Base-by-base conservation (phyloP, 345 rosid genomes). In the Litchi chinensis region DNA sequence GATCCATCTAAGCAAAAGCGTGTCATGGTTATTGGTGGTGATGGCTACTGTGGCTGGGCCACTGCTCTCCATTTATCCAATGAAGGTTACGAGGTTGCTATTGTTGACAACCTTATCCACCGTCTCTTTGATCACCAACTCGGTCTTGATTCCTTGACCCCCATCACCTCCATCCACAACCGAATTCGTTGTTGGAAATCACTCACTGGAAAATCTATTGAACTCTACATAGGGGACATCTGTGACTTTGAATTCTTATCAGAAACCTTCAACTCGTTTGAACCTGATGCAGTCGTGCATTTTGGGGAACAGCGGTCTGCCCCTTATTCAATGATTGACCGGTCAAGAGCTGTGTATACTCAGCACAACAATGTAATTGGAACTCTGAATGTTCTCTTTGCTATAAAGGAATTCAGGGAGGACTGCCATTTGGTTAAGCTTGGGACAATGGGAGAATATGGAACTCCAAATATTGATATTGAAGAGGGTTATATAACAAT, bases 11-110 rank as follows among this genome's bases (percentile, higher is more conserved):
- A 85, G 88, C 78, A 82, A 13, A 83, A 86, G 71, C 89, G 93
- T 65, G 97, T 96, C 76, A 90, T 96, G 99, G 90, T 96, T 80
- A 91, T 96, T 46, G 99, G 99, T 62, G 99, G 99, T 78, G 98
- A 96, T 80, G 99, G 99, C 46, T 96, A 96, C 76, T 96, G 99
- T 52, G 98, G 99, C 60, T 93, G 97, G 99, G 98, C 99, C 46
- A 96, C 98, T 54, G 98, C 98, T 22, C 97, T 96, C 44, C 98
- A 96, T 83, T 83, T 93, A 50, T 96, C 98, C 74, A 90, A 87
- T 67, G 92, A 87, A 86, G 95, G 93, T 63, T 93, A 93, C 52
- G 86, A 93, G 76, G 97, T 96, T 79, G 91, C 95, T 26, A 90
- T 93, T 40, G 97, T 89, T 52, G 97, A 96, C 76, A 93, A 76